Evolutionary conservation across 1,139 yeast genomes (phyloP).

Genomic region (Zygosaccharomyces pseudobailii): DNA sequence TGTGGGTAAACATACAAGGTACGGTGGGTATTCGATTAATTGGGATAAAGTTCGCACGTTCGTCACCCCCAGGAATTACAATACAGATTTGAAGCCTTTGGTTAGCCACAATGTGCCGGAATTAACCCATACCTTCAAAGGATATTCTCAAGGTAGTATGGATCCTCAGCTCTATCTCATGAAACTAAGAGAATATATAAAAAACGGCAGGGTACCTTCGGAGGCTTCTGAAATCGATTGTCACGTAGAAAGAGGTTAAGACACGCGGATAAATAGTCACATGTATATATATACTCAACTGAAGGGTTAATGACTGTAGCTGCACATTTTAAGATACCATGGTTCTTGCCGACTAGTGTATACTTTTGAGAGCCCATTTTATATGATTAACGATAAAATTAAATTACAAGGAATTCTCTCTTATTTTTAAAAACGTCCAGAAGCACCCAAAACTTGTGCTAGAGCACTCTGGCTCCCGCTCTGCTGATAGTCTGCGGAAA

Average conservation of each 20-base stretch:
- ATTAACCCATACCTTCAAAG: conserved; percentile 61
- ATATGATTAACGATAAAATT: not conserved
- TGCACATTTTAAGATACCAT: not conserved
- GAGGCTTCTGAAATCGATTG: conserved; percentile 29
- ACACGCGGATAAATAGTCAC: conserved; percentile 7
- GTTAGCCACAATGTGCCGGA: conserved; percentile 70
- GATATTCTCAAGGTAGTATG: conserved; percentile 65
- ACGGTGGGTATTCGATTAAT: conserved; percentile 71
- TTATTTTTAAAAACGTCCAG: conserved; percentile 20
- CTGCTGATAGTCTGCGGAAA: conserved; percentile 51
- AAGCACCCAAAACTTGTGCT: conserved; percentile 39
- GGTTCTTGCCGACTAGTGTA: not conserved
- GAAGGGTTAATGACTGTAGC: not conserved
- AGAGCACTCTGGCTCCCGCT: conserved; percentile 48
- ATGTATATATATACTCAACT: not conserved
- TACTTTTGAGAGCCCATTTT: not conserved
- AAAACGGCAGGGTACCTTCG: conserved; percentile 47
- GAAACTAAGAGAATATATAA: conserved; percentile 70
- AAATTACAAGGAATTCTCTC: not conserved
- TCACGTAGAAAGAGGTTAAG: conserved; percentile 29
- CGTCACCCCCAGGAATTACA: conserved; percentile 64
- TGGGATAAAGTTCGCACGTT: conserved; percentile 88
- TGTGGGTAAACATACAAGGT: conserved; percentile 71
- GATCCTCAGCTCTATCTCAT: conserved; percentile 72
- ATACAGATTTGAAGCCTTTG: conserved; percentile 58